Evolutionary conservation across 805 yeast species (phyloP).

Genomic region (Candida khao-thaluensis): DNA sequence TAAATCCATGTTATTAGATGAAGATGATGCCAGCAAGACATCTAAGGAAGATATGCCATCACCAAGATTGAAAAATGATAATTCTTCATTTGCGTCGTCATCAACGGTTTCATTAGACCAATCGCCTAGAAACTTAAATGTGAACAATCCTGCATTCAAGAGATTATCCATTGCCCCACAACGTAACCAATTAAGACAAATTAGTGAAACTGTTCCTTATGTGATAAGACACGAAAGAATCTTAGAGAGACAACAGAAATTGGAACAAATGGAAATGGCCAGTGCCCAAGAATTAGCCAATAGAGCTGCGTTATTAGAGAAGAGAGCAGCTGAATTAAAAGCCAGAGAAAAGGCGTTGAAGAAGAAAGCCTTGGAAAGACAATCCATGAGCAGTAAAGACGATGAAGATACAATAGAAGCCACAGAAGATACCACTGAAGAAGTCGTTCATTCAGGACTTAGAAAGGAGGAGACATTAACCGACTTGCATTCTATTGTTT

Average conservation of each 20-base stretch:
- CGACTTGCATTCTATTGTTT: conserved; percentile 45
- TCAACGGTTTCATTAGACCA: conserved; percentile 29
- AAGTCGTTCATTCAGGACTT: conserved; percentile 19
- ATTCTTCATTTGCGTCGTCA: conserved; percentile 29
- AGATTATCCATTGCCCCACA: conserved; percentile 46
- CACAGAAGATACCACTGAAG: conserved; percentile 5
- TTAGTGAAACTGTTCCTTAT: conserved; percentile 84
- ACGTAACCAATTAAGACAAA: conserved; percentile 67
- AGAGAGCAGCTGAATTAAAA: conserved; percentile 70
- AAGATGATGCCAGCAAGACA: conserved; percentile 10
- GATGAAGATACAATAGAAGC: conserved; percentile 6
- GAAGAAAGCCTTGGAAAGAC: conserved; percentile 32
- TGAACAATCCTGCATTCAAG: conserved; percentile 37
- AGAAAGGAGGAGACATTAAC: conserved; percentile 54
- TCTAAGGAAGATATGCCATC: conserved; percentile 17
- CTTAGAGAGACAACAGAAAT: conserved; percentile 69
- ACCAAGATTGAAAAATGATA: conserved; percentile 29
- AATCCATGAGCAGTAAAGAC: not conserved
- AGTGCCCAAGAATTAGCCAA: conserved; percentile 70
- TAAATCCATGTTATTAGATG: conserved; percentile 37
- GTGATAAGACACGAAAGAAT: conserved; percentile 75
- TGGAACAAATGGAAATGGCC: conserved; percentile 76
- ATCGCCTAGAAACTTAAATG: conserved; percentile 20
- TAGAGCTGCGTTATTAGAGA: conserved; percentile 75
- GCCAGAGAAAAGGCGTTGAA: conserved; percentile 57